phyloP scores from a whole-genome alignment of 2,329 filamentous ascomycete species.

The Calycina herbarum region DNA sequence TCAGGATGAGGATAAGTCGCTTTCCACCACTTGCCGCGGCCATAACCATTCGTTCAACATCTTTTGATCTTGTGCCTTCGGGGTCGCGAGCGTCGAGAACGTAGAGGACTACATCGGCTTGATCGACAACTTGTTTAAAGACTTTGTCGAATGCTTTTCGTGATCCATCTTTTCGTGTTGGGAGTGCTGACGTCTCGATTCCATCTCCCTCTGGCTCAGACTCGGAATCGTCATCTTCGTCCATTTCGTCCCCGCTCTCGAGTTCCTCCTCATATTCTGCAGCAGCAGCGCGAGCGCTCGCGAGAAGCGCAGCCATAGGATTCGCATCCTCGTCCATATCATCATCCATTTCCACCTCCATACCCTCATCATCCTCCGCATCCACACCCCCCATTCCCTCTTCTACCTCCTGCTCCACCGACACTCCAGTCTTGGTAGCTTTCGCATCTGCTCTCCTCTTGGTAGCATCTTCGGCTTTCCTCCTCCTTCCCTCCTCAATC shows the following conservation, averaged over 20 bases:
- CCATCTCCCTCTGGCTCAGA: slow-evolving; percentile 48
- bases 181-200: slow-evolving; percentile 51
- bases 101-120: slow-evolving; percentile 88
- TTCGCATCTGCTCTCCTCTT: slow-evolving; percentile 71
- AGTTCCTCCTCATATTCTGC: slow-evolving; percentile 63
- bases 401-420: slow-evolving; percentile 45
- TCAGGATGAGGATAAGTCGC: slow-evolving; percentile 84
- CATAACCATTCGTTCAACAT: slow-evolving; percentile 89
- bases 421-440: slow-evolving; percentile 59
- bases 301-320: slow-evolving; percentile 88
- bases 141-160: slow-evolving; percentile 91
- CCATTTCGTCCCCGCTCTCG: slow-evolving; percentile 52
- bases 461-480: slow-evolving; percentile 77
- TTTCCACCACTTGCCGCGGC: slow-evolving; percentile 81
- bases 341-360: slow-evolving; percentile 55
- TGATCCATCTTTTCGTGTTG: slow-evolving; percentile 61
- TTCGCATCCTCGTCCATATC: slow-evolving; percentile 68
- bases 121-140: slow-evolving; percentile 89
- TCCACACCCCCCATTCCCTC: slow-evolving; percentile 46
- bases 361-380: slow-evolving; percentile 50
- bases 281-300: slow-evolving; percentile 77
- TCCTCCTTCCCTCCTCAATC: slow-evolving; percentile 82
- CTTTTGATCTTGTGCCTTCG: slow-evolving; percentile 84
- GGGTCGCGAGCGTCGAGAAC: slow-evolving; percentile 91
- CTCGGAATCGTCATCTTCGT: slow-evolving; percentile 53